These are phyloP conservation scores for Polysphondylium violaceum DNA, from an alignment of 78 protist species.

Conservation along the genomic window DNA sequence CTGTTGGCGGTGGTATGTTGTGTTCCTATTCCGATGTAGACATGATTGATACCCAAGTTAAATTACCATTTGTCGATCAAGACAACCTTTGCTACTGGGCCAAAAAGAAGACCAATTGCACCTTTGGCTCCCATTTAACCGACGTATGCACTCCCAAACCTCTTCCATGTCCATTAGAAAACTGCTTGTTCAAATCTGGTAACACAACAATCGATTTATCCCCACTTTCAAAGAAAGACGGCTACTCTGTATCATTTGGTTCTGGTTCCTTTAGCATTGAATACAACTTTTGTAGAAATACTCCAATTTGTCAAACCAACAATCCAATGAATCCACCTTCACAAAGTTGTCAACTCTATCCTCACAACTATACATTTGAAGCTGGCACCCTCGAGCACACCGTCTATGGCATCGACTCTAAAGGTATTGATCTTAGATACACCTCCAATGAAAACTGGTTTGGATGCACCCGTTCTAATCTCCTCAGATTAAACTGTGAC, in stretches of 20 bases:
- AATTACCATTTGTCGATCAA: neutral
- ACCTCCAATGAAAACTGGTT: neutral
- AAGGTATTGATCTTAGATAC: neutral
- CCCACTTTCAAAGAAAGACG: neutral
- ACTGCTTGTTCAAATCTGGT: neutral
- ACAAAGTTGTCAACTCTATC: neutral
- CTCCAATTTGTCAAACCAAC: neutral
- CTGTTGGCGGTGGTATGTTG: neutral
- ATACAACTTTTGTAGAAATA: neutral
- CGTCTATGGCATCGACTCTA: neutral
- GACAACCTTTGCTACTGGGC: neutral
- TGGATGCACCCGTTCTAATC: neutral
- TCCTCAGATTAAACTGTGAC: neutral
- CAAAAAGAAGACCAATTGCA: neutral
- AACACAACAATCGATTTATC: neutral
- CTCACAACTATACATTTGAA: neutral
- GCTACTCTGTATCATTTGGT: neutral
- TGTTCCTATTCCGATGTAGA: neutral
- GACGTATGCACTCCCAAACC: neutral
- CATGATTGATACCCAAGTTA: neutral
- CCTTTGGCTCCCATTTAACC: neutral
- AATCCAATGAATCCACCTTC: neutral
- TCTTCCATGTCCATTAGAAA: neutral
- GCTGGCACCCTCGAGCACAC: neutral
- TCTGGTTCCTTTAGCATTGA: neutral